Evolutionary conservation across 495 filamentous ascomycete species (phyloP).

Genomic region (Xylaria curta): DNA sequence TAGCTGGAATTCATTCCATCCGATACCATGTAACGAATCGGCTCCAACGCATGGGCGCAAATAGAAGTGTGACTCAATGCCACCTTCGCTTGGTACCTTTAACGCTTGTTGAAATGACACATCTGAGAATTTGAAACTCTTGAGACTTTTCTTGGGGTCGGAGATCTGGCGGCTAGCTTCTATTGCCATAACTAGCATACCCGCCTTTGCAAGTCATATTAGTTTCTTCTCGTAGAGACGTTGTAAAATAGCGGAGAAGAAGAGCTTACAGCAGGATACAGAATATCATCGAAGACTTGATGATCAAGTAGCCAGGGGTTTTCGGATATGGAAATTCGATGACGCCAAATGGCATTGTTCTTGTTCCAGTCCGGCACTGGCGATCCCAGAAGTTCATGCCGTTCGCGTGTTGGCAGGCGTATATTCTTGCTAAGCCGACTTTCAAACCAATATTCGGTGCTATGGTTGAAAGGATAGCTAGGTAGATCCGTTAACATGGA

Average conservation of each 20-base stretch:
- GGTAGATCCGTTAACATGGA: constrained; percentile 39
- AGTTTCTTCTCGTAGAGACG: not conserved
- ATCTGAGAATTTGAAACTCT: constrained; percentile 27
- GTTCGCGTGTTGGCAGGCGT: constrained; percentile 41
- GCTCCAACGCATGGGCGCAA: constrained; percentile 28
- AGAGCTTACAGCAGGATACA: constrained; percentile 47
- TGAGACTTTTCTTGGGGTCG: constrained; percentile 19
- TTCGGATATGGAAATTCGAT: constrained; percentile 46
- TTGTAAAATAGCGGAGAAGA: not conserved
- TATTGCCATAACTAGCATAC: constrained; percentile 54
- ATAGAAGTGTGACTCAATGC: constrained; percentile 45
- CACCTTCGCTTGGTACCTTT: constrained; percentile 39
- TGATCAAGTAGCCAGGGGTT: constrained; percentile 57
- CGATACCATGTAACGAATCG: not conserved
- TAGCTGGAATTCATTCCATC: constrained; percentile 28
- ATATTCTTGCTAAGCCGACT: constrained; percentile 41
- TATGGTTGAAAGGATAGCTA: constrained; percentile 49
- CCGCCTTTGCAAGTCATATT: constrained; percentile 34
- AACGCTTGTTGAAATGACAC: constrained; percentile 41
- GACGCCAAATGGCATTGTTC: constrained; percentile 51
- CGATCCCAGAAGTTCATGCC: constrained; percentile 53
- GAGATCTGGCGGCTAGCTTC: constrained; percentile 53
- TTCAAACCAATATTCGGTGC: constrained; percentile 50
- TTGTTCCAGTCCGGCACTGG: constrained; percentile 39
- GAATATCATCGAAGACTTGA: constrained; percentile 41